These are phyloP conservation scores for Neurospora intermedia DNA, from an alignment of 495 filamentous ascomycete genomes.

Conservation along the genomic window DNA sequence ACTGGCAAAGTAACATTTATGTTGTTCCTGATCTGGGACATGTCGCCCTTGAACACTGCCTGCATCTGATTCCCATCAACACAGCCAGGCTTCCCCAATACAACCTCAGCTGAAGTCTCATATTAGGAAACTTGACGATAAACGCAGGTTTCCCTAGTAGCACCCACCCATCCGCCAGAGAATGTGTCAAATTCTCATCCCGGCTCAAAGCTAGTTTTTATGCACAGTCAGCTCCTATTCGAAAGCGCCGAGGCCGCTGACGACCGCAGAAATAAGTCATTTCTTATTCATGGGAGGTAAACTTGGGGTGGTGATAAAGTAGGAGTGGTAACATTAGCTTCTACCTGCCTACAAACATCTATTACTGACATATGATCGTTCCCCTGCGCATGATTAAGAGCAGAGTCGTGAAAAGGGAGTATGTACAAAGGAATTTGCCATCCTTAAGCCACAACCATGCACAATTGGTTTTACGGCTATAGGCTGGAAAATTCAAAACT, in stretches of 20 bases:
- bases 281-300: too few species aligned
- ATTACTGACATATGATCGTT: too few species aligned
- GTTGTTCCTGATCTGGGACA: neutral
- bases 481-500: neutral
- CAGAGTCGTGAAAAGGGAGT: too few species aligned
- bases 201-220: neutral
- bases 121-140: neutral
- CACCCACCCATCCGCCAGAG: too few species aligned
- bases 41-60: neutral
- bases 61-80: neutral
- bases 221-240: neutral
- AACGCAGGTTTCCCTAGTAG: neutral
- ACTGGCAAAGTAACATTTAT: neutral
- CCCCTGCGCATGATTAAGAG: too few species aligned
- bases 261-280: too few species aligned
- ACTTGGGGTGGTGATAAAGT: too few species aligned
- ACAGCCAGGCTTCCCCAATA: neutral
- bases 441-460: neutral
- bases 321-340: too few species aligned
- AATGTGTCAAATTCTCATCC: neutral
- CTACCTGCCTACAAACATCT: too few species aligned
- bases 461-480: neutral
- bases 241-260: too few species aligned
- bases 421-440: too few species aligned
- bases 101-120: neutral